Base-by-base conservation (phyloP, 2,329 filamentous ascomycete species). In the Exophiala phaeomuriformis region DNA sequence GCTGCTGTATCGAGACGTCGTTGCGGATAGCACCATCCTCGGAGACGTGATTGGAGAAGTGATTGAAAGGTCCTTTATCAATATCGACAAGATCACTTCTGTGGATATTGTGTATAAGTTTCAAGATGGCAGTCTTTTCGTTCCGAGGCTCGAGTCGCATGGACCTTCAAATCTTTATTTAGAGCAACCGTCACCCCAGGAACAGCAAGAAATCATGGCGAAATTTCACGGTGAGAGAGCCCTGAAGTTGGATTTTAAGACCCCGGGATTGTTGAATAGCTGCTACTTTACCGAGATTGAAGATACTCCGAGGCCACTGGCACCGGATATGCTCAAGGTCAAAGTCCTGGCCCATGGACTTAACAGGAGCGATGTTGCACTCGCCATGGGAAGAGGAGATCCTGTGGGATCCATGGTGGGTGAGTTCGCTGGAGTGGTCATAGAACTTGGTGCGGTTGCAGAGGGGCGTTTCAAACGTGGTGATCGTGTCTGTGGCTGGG, bases 281-380 rank as follows among this genome's bases (percentile, higher is more conserved):
- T 47, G 62, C 2, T 49, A 46, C 27, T 66, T 64, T 42, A 55
- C 51, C 3, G 55, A 61, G 19, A 65, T 69, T 39, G 47, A 51
- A 6, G 56, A 67, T 27, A 10, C 30, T 10, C 51, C 67, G 1
- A 62, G 71, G 7, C 10, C 4, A 12, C 10, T 27, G 5, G 29
- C 35, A n/a, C 10, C 39, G 7, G 8, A 30, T 45, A 68, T 71
- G 32, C 61, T 72, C 31, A 62, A 66, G 42, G 64, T 68, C 49
- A 70, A 69, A 45, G 67, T 67, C 5, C 63, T 62, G 0, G 64
- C 66, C 10, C 33, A 36, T 36, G 33, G 33, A 36, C 57, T 71
- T 32, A 71, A 70, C 50, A 68, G 69, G 58, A 65, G 65, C 27
- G 68, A 71, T 53, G 64, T 70, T 19, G 64, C 67, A 46, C 63